Conservation (phyloP, 768 basidiomycete species). For the Termitomyces sp. region DNA sequence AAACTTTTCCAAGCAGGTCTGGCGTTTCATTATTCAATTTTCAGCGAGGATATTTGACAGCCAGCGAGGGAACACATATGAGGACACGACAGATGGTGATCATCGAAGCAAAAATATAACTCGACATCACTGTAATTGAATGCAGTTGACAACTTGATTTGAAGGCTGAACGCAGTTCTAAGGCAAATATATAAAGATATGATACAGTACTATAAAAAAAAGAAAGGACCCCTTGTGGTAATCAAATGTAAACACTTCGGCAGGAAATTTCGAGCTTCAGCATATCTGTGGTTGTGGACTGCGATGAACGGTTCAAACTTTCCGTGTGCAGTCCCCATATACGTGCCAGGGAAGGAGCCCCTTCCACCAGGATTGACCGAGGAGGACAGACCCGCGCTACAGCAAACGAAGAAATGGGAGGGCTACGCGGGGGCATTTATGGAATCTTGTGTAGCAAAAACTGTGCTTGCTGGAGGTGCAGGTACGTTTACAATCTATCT, state of each 20-base stretch:
- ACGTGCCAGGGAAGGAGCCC: conserved; percentile 83
- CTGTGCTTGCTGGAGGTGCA: conserved; percentile 73
- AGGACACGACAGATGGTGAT: too few relatives aligned
- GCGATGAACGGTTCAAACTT: conserved; percentile 16
- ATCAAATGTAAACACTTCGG: conserved; percentile 7
- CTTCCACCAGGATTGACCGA: conserved; percentile 81
- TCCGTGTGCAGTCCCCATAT: conserved; percentile 66
- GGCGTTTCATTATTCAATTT: too few relatives aligned
- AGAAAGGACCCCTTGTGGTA: too few relatives aligned
- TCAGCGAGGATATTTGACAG: too few relatives aligned
- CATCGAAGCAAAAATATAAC: too few relatives aligned
- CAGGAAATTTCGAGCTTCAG: conserved; percentile 10
- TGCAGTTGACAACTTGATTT: too few relatives aligned
- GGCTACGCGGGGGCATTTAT: conserved; percentile 64
- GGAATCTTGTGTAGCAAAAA: conserved; percentile 87
- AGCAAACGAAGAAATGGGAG: conserved; percentile 78
- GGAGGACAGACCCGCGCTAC: conserved; percentile 65
- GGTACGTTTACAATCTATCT: conserved; percentile 47
- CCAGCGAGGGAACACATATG: too few relatives aligned
- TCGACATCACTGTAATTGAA: too few relatives aligned
- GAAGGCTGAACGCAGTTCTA: too few relatives aligned
- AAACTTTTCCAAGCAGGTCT: too few relatives aligned
- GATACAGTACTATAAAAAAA: too few relatives aligned
- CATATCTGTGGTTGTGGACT: conserved; percentile 2
- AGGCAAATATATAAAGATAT: too few relatives aligned